phyloP scores from a whole-genome alignment of 441 rosid species.

The Populus hybrid region DNA sequence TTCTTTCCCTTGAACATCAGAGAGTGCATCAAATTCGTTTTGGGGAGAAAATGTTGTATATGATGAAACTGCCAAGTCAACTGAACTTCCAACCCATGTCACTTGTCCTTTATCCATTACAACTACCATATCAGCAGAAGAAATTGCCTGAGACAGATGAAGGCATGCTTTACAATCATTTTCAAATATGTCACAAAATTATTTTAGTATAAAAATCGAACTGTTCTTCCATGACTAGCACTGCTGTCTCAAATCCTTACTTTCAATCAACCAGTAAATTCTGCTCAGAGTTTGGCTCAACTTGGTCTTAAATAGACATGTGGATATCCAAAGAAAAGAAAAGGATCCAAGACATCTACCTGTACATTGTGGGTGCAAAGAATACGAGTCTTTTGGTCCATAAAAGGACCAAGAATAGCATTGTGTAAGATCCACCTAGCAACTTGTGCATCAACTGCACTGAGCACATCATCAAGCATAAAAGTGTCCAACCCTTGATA shows the following conservation, averaged over 20 bases:
- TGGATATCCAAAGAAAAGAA: constrained; percentile 9
- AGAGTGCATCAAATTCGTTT: constrained; percentile 46
- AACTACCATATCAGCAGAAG: constrained; percentile 72
- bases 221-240: neutral
- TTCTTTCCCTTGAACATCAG: constrained; percentile 29
- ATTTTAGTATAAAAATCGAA: too few relatives aligned
- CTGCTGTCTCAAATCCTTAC: neutral
- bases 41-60: constrained; percentile 41
- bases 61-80: constrained; percentile 51
- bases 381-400: constrained; percentile 60
- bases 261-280: neutral
- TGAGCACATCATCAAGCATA: constrained; percentile 91
- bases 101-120: constrained; percentile 81
- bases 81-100: constrained; percentile 77
- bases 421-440: constrained; percentile 76
- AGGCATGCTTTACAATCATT: neutral
- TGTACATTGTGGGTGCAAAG: constrained; percentile 86
- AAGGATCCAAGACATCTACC: constrained; percentile 37
- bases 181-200: neutral
- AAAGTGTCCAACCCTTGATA: constrained; percentile 67
- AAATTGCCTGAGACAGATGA: constrained; percentile 63
- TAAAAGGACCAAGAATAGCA: constrained; percentile 70
- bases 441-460: constrained; percentile 96
- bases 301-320: neutral
- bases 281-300: neutral